Evolutionary conservation across 495 filamentous ascomycete genomes (phyloP).

Genomic region (Daldinia loculata): DNA sequence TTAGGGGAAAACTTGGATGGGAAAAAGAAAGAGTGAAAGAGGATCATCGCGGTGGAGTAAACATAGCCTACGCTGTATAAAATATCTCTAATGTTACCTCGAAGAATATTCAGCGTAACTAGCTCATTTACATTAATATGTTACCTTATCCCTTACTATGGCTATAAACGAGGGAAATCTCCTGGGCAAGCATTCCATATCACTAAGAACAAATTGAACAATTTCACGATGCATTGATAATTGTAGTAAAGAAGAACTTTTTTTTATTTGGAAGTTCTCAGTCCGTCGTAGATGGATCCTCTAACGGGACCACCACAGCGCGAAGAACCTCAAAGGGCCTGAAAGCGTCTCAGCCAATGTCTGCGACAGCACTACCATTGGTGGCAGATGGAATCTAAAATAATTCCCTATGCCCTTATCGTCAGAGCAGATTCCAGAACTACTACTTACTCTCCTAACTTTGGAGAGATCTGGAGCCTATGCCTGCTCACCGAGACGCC

Average conservation of each 20-base stretch:
- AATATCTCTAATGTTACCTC: no score
- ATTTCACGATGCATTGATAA: conserved; percentile 13
- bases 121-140: not conserved
- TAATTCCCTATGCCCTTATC: conserved; percentile 46
- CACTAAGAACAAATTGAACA: not conserved
- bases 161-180: not conserved
- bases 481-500: conserved; percentile 49
- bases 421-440: conserved; percentile 50
- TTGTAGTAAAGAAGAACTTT: conserved; percentile 36
- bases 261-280: conserved; percentile 54
- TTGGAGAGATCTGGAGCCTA: conserved; percentile 45
- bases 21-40: not conserved
- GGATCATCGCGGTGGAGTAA: not conserved
- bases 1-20: no score
- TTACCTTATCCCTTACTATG: not conserved
- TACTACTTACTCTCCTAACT: conserved; percentile 44
- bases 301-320: conserved; percentile 47
- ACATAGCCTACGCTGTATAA: not conserved
- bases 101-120: not conserved
- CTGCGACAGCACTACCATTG: conserved; percentile 45
- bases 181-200: no score
- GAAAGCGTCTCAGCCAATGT: conserved; percentile 48
- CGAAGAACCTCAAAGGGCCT: conserved; percentile 47
- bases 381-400: conserved; percentile 47
- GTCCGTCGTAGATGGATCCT: conserved; percentile 50